These are phyloP conservation scores for Zasmidium cellare DNA, from an alignment of 2,329 filamentous ascomycete genomes.

Conservation along the genomic window DNA sequence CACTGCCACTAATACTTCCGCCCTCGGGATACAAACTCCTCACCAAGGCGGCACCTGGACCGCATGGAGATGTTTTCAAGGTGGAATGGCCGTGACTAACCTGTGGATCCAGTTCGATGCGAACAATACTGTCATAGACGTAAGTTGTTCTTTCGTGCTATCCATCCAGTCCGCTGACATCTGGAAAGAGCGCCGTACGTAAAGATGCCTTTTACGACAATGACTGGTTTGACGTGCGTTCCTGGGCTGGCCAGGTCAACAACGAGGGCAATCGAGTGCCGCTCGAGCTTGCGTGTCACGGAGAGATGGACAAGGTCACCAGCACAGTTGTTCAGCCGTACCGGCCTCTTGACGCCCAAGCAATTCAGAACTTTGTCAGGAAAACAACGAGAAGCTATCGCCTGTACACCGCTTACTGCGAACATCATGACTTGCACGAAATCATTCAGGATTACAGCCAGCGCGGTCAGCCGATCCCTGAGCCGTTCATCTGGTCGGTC, in stretches of 20 bases:
- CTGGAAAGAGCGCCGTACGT: neutral
- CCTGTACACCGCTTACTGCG: neutral
- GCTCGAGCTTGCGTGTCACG: neutral
- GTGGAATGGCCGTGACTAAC: neutral
- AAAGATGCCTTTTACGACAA: neutral
- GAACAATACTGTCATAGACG: neutral
- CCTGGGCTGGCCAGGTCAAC: neutral
- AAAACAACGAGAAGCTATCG: neutral
- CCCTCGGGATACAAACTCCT: too few species aligned
- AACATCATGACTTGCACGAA: neutral
- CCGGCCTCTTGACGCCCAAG: neutral
- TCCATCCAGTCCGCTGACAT: neutral
- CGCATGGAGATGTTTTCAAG: neutral
- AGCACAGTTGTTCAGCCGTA: neutral
- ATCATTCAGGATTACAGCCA: neutral
- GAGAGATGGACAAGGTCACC: neutral
- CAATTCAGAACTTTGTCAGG: neutral
- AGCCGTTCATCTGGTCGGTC: neutral
- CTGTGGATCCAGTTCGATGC: conserved; percentile 1
- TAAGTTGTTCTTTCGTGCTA: neutral
- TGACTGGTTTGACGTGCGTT: neutral
- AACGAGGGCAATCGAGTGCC: neutral
- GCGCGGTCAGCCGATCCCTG: neutral
- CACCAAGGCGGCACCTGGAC: neutral
- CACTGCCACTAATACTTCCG: too few species aligned